phyloP scores from a whole-genome alignment of 1,284 basidiomycete genomes.

The Anthracocystis setariae region DNA sequence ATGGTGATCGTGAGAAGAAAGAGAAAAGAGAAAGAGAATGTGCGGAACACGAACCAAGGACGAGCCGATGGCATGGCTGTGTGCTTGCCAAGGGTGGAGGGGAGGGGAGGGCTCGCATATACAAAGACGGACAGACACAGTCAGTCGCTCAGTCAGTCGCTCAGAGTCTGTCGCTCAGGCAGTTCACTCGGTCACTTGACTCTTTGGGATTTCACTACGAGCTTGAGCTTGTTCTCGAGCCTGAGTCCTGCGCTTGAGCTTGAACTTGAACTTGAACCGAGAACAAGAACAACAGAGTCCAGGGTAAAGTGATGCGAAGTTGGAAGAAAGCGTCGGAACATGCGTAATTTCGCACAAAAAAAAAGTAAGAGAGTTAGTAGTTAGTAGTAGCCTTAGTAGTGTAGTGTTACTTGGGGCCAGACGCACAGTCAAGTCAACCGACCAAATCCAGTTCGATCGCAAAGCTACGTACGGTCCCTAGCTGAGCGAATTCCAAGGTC shows the following conservation, averaged over 20 bases:
- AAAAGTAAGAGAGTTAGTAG: no score
- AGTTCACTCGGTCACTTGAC: slow-evolving; percentile 6
- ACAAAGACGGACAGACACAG: background rate
- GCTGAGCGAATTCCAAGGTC: no score
- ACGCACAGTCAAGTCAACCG: background rate
- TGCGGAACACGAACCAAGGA: slow-evolving; percentile 1
- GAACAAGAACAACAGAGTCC: background rate
- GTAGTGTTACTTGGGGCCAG: no score
- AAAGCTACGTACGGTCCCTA: no score
- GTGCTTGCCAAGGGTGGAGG: slow-evolving; percentile 8
- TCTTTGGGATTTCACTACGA: background rate
- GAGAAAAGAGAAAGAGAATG: background rate
- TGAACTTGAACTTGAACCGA: background rate
- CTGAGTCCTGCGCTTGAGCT: background rate
- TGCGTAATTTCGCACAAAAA: background rate
- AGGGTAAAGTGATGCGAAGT: slow-evolving; percentile 9
- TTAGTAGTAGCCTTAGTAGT: no score
- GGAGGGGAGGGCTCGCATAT: background rate
- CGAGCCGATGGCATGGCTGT: slow-evolving; percentile 11
- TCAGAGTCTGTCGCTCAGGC: no score
- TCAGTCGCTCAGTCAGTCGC: background rate
- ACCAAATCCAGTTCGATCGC: background rate
- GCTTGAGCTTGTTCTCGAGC: slow-evolving; percentile 8
- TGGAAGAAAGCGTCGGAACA: slow-evolving; percentile 38
- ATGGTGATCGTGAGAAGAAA: background rate